phyloP scores from a whole-genome alignment of 2,329 filamentous ascomycete species.

The Claviceps sp. region DNA sequence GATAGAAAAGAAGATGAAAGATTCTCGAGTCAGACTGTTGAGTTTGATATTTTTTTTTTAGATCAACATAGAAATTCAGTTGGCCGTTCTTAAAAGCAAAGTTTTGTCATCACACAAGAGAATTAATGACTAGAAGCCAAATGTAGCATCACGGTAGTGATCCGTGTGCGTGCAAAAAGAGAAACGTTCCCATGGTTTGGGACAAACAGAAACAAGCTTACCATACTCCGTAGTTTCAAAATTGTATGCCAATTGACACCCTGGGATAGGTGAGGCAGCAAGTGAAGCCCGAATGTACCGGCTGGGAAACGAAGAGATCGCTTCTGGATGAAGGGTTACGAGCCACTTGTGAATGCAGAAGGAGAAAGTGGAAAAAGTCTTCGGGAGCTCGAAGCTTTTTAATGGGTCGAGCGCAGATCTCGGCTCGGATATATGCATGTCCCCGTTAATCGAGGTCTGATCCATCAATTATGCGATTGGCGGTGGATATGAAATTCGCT shows the following conservation, averaged over 20 bases:
- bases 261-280: too few relatives aligned
- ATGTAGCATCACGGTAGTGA: slow-evolving; percentile 5
- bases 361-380: neutral
- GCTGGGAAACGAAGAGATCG: neutral
- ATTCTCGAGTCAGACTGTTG: slow-evolving; percentile 42
- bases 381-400: neutral
- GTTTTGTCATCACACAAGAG: slow-evolving; percentile 39
- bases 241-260: neutral
- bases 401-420: neutral
- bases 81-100: slow-evolving; percentile 51
- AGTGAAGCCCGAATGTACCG: too few relatives aligned
- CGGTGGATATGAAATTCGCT: slow-evolving; percentile 8
- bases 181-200: neutral
- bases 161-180: neutral
- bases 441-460: slow-evolving; percentile 12
- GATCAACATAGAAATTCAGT: slow-evolving; percentile 48
- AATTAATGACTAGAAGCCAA: neutral
- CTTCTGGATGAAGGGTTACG: neutral
- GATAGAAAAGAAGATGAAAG: neutral
- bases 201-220: slow-evolving; percentile 4
- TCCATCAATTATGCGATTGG: slow-evolving; percentile 16
- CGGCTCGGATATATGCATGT: slow-evolving; percentile 6
- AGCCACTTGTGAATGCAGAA: neutral
- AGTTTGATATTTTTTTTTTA: slow-evolving; percentile 45
- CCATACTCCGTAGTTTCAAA: neutral